Percentiles rank a stretch among this genome's conserved stretches.
phyloP scores from a whole-genome alignment of 495 filamentous ascomycete species.

The Xylaria scruposa region DNA sequence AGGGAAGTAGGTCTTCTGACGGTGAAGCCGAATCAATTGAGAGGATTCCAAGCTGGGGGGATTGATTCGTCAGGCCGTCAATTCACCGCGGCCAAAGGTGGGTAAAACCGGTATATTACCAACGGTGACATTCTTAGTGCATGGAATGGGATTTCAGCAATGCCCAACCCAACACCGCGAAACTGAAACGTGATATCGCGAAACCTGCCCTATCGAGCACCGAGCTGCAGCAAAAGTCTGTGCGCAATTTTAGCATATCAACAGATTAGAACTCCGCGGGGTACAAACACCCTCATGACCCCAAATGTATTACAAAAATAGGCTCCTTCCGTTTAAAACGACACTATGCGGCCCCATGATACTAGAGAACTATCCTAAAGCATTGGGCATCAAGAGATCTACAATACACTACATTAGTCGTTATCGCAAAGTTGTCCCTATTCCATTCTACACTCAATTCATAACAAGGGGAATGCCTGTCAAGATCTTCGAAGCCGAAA shows the following conservation, averaged over 20 bases:
- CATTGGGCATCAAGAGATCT: constrained; percentile 14
- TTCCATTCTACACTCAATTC: not conserved
- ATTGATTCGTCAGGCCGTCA: not conserved
- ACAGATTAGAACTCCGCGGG: constrained; percentile 9
- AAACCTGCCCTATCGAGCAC: constrained; percentile 3
- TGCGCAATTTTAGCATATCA: not conserved
- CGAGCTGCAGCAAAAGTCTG: not conserved
- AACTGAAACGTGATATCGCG: constrained; percentile 11
- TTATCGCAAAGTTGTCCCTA: constrained; percentile 6
- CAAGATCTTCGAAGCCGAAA: not conserved
- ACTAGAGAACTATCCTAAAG: not conserved
- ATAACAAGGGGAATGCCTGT: not conserved
- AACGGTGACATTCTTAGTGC: not conserved
- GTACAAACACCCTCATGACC: constrained; percentile 1
- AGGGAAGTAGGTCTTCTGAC: constrained; percentile 2
- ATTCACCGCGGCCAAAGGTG: constrained; percentile 8
- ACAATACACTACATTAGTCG: not conserved
- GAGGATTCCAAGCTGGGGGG: constrained; percentile 5
- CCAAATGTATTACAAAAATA: constrained; percentile 4
- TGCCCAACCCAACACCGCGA: constrained; percentile 7
- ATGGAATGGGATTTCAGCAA: not conserved
- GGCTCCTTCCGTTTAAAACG: constrained; percentile 10
- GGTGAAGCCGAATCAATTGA: not conserved
- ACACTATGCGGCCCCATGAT: constrained; percentile 1
- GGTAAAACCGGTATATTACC: constrained; percentile 3